A percentile compares a stretch with the other conserved stretches of the same genome.
phyloP scores from a whole-genome alignment of 371 early-diverging fungal species.

The Mucor piriformis region DNA sequence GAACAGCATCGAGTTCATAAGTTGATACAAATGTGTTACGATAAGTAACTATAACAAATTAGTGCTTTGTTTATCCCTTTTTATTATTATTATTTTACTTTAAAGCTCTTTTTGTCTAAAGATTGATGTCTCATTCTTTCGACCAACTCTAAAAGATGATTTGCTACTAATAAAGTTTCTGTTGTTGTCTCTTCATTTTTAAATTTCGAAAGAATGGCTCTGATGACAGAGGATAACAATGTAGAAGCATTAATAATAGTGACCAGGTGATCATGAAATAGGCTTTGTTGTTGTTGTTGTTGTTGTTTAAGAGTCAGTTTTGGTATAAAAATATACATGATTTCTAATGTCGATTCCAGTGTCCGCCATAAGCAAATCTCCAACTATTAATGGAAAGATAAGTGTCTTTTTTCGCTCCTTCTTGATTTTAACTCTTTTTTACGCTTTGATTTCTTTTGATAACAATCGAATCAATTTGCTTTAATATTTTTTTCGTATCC shows the following conservation, averaged over 20 bases:
- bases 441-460: conserved; percentile 14
- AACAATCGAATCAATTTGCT: conserved; percentile 9
- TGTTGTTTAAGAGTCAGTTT: conserved; percentile 2
- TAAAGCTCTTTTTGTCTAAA: not conserved
- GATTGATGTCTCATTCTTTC: conserved; percentile 10
- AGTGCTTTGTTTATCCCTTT: not conserved
- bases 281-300: not conserved
- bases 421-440: not conserved
- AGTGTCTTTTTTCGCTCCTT: not conserved
- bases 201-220: conserved; percentile 5
- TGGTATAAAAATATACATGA: conserved; percentile 20
- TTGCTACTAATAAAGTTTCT: conserved; percentile 6
- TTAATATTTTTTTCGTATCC: conserved; percentile 5
- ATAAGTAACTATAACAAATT: not conserved
- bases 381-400: conserved; percentile 7
- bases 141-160: conserved; percentile 3
- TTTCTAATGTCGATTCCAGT: conserved; percentile 22
- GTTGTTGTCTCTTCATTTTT: conserved; percentile 2
- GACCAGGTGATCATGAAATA: conserved; percentile 4
- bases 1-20: not conserved
- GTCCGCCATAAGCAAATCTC: conserved; percentile 23
- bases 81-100: not conserved
- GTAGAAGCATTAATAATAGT: conserved; percentile 18
- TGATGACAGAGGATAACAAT: conserved; percentile 9
- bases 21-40: not conserved